Evolutionary conservation across 306 rosid genomes (phyloP).

Genomic region (Rosa rugosa): DNA sequence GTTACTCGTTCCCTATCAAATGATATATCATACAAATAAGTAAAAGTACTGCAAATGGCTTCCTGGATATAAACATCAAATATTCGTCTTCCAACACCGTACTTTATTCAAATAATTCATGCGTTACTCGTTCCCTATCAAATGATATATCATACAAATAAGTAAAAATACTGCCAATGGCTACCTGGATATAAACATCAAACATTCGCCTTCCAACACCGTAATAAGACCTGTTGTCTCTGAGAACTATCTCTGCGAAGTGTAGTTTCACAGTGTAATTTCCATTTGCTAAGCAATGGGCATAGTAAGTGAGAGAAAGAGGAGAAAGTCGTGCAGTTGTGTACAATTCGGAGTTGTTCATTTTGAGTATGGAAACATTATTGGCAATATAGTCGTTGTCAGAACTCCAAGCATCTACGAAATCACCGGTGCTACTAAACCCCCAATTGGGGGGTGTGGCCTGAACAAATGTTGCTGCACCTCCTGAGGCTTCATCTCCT

Average conservation of each 20-base stretch:
- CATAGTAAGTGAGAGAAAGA: slow-evolving; percentile 52
- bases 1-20: background rate
- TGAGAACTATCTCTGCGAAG: slow-evolving; percentile 55
- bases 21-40: background rate
- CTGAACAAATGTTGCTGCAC: slow-evolving; percentile 43
- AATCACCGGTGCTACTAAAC: slow-evolving; percentile 55
- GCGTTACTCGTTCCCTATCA: background rate
- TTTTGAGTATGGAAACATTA: slow-evolving; percentile 25
- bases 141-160: background rate
- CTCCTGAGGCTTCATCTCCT: slow-evolving; percentile 46
- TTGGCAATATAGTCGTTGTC: slow-evolving; percentile 26
- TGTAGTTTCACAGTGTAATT: slow-evolving; percentile 55
- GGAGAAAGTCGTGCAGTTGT: slow-evolving; percentile 51
- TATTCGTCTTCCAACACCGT: slow-evolving; percentile 52
- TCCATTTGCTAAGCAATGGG: slow-evolving; percentile 64
- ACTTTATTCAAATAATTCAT: background rate
- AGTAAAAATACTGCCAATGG: background rate
- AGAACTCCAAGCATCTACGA: slow-evolving; percentile 35
- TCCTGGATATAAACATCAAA: slow-evolving; percentile 68
- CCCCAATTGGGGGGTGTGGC: slow-evolving; percentile 36
- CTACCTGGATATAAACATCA: slow-evolving; percentile 65
- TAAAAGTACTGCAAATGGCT: background rate
- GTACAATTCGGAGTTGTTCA: slow-evolving; percentile 42
- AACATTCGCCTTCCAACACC: slow-evolving; percentile 59
- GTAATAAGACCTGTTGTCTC: slow-evolving; percentile 45